These are phyloP conservation scores for Podospora conica DNA, from an alignment of 495 filamentous ascomycete genomes.

Conservation along the genomic window DNA sequence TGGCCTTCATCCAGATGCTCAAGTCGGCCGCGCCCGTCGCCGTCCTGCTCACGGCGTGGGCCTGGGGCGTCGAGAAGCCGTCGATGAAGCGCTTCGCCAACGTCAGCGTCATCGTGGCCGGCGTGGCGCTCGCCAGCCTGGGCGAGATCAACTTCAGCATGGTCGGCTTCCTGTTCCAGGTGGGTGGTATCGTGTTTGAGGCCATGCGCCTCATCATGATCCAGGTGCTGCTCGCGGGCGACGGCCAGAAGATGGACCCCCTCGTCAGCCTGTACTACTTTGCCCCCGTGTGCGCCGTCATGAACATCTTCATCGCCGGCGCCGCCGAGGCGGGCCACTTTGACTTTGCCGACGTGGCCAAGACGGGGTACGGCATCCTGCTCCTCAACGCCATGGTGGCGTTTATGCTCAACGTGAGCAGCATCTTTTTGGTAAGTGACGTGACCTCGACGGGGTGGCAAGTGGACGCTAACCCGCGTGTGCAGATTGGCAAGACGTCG, in stretches of 20 bases:
- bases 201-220: constrained; percentile 73
- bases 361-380: constrained; percentile 53
- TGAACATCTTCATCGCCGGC: constrained; percentile 65
- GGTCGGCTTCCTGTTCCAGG: constrained; percentile 63
- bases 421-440: constrained; percentile 60
- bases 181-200: constrained; percentile 65
- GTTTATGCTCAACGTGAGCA: constrained; percentile 70
- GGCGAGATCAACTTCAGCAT: constrained; percentile 71
- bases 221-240: constrained; percentile 59
- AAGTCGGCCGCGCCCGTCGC: constrained; percentile 68
- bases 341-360: constrained; percentile 44
- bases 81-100: constrained; percentile 58
- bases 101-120: constrained; percentile 66
- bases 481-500: constrained; percentile 68
- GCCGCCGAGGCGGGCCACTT: constrained; percentile 52
- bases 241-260: constrained; percentile 74
- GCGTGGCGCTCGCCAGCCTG: constrained; percentile 65
- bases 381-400: constrained; percentile 65
- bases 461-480: constrained; percentile 2
- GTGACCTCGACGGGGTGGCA: not conserved
- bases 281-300: constrained; percentile 67
- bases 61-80: constrained; percentile 54
- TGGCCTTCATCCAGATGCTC: constrained; percentile 79
- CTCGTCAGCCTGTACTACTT: constrained; percentile 82
- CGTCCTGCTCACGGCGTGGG: constrained; percentile 61